Conservation (phyloP, 2,329 filamentous ascomycete species). For the Penicillium oxalicum region DNA sequence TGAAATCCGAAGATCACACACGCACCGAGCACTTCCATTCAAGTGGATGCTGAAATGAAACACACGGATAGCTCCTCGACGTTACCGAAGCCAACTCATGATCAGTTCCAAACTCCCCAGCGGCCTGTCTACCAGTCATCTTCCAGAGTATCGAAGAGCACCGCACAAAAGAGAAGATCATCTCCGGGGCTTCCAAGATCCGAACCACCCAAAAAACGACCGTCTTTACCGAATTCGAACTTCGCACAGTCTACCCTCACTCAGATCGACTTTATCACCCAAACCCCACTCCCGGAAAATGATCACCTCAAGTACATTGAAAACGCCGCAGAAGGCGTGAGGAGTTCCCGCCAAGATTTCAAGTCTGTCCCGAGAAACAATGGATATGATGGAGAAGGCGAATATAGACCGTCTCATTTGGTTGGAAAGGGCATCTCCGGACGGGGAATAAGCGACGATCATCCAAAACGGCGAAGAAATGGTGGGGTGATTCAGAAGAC, state of each 20-base stretch:
- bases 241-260: conserved; percentile 37
- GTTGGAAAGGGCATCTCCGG: conserved; percentile 9
- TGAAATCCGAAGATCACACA: no score
- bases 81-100: conserved; percentile 12
- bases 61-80: conserved; percentile 11
- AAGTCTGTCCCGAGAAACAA: conserved; percentile 24
- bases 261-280: conserved; percentile 37
- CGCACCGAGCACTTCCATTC: no score
- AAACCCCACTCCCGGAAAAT: conserved; percentile 15
- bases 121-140: conserved; percentile 10
- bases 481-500: conserved; percentile 1
- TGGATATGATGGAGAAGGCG: conserved; percentile 20
- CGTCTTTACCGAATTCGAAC: conserved; percentile 12
- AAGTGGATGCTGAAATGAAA: conserved; percentile 25
- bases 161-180: conserved; percentile 11
- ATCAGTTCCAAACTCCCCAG: conserved; percentile 21
- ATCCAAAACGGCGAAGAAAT: conserved; percentile 15
- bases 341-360: not conserved
- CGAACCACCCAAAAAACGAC: conserved; percentile 17
- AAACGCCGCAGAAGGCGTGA: conserved; percentile 5
- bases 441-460: conserved; percentile 11
- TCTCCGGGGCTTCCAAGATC: conserved; percentile 14
- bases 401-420: conserved; percentile 14
- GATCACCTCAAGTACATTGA: conserved; percentile 31
- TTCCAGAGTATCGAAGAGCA: conserved; percentile 13